Evolutionary conservation across 164 flowering plant species (phyloP).

Genomic region (Magnolia changhungtana): DNA sequence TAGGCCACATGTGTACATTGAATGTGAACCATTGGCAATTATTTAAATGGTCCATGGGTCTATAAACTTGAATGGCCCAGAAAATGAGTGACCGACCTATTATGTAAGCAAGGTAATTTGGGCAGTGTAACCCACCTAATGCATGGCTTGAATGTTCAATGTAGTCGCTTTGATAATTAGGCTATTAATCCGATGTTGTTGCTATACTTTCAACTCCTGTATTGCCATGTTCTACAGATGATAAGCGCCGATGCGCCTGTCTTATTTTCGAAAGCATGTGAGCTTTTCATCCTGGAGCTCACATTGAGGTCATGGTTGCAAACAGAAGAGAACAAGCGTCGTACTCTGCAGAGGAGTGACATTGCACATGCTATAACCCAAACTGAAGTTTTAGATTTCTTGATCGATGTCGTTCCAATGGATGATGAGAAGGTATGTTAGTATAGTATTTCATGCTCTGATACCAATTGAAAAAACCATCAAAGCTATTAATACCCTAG

Average conservation of each 20-base stretch:
- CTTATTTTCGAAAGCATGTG: slow-evolving; percentile 25
- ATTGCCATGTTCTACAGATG: slow-evolving; percentile 8
- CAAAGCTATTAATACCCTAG: background rate
- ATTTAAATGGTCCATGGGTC: too few species aligned
- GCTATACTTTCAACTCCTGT: background rate
- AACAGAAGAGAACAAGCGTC: slow-evolving; percentile 18
- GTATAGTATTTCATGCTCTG: background rate
- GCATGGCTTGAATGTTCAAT: too few species aligned
- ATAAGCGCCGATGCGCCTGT: slow-evolving; percentile 26
- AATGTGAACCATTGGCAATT: too few species aligned
- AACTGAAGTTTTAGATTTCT: slow-evolving; percentile 19
- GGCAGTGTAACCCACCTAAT: too few species aligned
- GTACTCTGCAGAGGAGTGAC: slow-evolving; percentile 21
- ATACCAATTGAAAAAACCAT: background rate
- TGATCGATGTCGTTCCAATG: slow-evolving; percentile 15
- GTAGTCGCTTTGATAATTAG: too few species aligned
- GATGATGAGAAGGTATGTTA: slow-evolving; percentile 10
- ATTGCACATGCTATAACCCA: slow-evolving; percentile 15
- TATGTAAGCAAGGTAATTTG: too few species aligned
- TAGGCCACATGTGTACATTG: too few species aligned
- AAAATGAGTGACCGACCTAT: too few species aligned
- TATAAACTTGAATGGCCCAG: too few species aligned
- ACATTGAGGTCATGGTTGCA: slow-evolving; percentile 30
- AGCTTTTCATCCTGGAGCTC: slow-evolving; percentile 25
- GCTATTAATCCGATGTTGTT: too few species aligned